phyloP scores from a whole-genome alignment of 2,329 filamentous ascomycete genomes.

The Alternaria ventricosa region DNA sequence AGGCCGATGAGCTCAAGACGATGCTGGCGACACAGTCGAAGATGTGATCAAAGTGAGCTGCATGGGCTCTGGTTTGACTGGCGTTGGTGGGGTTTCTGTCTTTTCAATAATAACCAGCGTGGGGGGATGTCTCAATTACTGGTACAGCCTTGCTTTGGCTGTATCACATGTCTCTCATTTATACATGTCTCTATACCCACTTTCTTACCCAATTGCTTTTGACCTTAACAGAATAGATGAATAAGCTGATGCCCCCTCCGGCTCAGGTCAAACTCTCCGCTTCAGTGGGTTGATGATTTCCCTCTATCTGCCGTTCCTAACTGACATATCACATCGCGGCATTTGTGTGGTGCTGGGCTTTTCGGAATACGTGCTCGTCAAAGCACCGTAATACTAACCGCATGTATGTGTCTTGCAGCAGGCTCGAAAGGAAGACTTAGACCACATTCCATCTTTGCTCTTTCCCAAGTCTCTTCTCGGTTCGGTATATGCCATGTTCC shows the following conservation, averaged over 20 bases:
- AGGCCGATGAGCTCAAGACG: conserved; percentile 4
- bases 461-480: neutral
- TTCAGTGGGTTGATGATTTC: neutral
- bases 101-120: neutral
- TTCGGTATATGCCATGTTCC: neutral
- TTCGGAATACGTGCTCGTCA: neutral
- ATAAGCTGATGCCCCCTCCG: neutral
- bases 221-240: neutral
- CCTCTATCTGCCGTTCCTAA: neutral
- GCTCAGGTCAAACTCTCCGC: neutral
- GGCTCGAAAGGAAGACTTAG: neutral
- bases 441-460: neutral
- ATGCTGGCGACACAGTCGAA: neutral
- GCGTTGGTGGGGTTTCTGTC: neutral
- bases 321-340: neutral
- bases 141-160: neutral
- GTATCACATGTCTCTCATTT: neutral
- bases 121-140: neutral
- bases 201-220: neutral
- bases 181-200: neutral
- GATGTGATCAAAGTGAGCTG: neutral
- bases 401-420: neutral
- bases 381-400: neutral
- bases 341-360: neutral
- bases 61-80: neutral